Evolutionary conservation across 2,329 filamentous ascomycete genomes (phyloP).

Genomic region (Penicillium capsulatum): DNA sequence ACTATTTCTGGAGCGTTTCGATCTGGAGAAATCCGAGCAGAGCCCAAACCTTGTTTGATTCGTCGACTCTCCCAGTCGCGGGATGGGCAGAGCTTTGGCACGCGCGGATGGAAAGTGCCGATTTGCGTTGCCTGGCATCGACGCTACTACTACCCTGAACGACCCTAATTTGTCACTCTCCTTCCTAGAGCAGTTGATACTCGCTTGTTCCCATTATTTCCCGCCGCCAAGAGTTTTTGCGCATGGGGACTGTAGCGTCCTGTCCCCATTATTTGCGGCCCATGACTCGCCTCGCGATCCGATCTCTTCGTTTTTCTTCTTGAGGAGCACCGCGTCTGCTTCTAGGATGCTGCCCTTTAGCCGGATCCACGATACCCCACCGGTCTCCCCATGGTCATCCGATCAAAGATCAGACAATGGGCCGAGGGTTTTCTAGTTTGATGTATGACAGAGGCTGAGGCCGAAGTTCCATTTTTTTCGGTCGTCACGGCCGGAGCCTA

Average conservation of each 20-base stretch:
- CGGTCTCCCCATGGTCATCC: too few relatives aligned
- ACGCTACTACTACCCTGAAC: constrained; percentile 16
- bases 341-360: too few relatives aligned
- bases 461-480: constrained; percentile 4
- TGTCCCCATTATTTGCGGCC: too few relatives aligned
- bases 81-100: constrained; percentile 2
- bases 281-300: too few relatives aligned
- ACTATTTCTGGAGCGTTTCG: constrained; percentile 6
- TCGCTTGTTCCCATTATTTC: too few relatives aligned
- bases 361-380: too few relatives aligned
- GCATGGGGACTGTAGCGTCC: too few relatives aligned
- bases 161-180: constrained; percentile 10
- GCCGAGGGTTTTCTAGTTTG: background rate
- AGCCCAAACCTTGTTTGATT: constrained; percentile 13
- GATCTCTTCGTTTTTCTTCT: too few relatives aligned
- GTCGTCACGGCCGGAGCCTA: constrained; percentile 5
- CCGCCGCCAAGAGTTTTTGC: too few relatives aligned
- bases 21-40: constrained; percentile 15
- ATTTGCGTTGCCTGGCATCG: constrained; percentile 9
- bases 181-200: constrained; percentile 3
- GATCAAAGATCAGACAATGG: constrained; percentile 1
- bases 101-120: constrained; percentile 9
- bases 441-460: constrained; percentile 12
- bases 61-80: constrained; percentile 4
- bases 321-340: too few relatives aligned